Conservation (phyloP, 768 basidiomycete genomes). For the Royoungia palumana region DNA sequence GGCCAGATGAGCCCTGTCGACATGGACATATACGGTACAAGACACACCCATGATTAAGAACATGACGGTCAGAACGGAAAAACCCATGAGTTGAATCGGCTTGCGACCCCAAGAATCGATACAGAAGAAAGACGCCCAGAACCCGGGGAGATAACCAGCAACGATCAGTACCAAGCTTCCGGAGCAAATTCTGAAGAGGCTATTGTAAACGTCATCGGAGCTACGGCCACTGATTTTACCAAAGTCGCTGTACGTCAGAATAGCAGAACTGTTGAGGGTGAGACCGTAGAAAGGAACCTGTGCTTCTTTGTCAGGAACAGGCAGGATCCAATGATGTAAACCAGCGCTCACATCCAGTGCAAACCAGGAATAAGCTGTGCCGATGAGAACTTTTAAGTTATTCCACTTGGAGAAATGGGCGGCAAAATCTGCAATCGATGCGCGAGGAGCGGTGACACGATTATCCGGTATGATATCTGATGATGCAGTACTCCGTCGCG, state of each 20-base stretch:
- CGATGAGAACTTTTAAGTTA: conserved; percentile 76
- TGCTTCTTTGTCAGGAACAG: conserved; percentile 2
- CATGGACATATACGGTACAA: not conserved
- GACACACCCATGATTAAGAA: conserved; percentile 66
- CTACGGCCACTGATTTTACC: conserved; percentile 42
- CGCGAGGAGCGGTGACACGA: conserved; percentile 60
- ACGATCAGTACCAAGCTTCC: conserved; percentile 17
- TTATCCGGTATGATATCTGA: conserved; percentile 24
- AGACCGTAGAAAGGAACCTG: conserved; percentile 87
- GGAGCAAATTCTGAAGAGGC: conserved; percentile 21
- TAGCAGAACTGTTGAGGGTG: conserved; percentile 74
- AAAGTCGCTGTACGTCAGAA: conserved; percentile 65
- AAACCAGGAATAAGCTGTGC: conserved; percentile 82
- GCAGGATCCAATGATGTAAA: not conserved
- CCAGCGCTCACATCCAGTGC: conserved; percentile 64
- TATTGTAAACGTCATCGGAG: conserved; percentile 17
- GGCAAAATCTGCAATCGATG: conserved; percentile 62
- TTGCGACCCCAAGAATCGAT: conserved; percentile 74
- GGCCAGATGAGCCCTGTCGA: not conserved
- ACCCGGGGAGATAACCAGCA: conserved; percentile 39
- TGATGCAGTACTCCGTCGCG: too few relatives aligned
- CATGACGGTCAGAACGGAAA: conserved; percentile 57
- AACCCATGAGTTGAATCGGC: conserved; percentile 73
- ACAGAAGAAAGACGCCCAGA: conserved; percentile 61
- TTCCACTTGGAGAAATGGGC: conserved; percentile 67